Evolutionary conservation across 2,329 filamentous ascomycete species (phyloP).

Genomic region (Neonectria magnoliae): DNA sequence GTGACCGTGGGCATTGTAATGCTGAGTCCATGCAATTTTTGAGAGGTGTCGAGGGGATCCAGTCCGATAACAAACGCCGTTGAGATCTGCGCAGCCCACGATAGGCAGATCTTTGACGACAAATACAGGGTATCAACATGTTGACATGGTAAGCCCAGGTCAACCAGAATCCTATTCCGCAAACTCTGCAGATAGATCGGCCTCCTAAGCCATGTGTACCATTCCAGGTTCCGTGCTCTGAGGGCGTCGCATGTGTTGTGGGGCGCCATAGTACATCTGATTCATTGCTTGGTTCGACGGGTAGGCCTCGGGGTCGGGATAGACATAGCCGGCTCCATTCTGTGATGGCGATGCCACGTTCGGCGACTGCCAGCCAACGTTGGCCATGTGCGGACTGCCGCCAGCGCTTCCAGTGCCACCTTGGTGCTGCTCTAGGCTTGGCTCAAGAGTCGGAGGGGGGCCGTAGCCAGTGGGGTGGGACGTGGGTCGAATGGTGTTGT

Average conservation of each 20-base stretch:
- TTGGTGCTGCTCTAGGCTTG: conserved; percentile 81
- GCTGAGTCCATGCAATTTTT: conserved; percentile 31
- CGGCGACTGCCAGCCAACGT: conserved; percentile 87
- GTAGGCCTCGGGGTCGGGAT: conserved; percentile 83
- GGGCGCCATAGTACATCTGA: conserved; percentile 78
- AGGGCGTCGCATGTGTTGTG: conserved; percentile 72
- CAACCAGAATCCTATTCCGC: conserved; percentile 11
- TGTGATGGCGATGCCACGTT: conserved; percentile 79
- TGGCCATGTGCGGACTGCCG: conserved; percentile 86
- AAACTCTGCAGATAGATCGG: conserved; percentile 27
- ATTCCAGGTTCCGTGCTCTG: conserved; percentile 76
- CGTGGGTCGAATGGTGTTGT: conserved; percentile 72
- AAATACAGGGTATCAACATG: conserved; percentile 40
- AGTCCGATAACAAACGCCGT: conserved; percentile 36
- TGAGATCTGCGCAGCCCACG: conserved; percentile 24
- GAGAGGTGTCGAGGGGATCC: conserved; percentile 26
- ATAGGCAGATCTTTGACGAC: conserved; percentile 26
- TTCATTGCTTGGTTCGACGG: conserved; percentile 67
- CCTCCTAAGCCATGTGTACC: conserved; percentile 53
- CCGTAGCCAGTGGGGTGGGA: conserved; percentile 87
- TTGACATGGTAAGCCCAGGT: conserved; percentile 18
- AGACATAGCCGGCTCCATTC: conserved; percentile 74
- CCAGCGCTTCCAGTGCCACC: conserved; percentile 73
- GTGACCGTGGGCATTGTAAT: conserved; percentile 33
- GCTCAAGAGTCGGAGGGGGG: conserved; percentile 87